phyloP scores from a whole-genome alignment of 306 rosid genomes.

The Cucurbita ficifolia region DNA sequence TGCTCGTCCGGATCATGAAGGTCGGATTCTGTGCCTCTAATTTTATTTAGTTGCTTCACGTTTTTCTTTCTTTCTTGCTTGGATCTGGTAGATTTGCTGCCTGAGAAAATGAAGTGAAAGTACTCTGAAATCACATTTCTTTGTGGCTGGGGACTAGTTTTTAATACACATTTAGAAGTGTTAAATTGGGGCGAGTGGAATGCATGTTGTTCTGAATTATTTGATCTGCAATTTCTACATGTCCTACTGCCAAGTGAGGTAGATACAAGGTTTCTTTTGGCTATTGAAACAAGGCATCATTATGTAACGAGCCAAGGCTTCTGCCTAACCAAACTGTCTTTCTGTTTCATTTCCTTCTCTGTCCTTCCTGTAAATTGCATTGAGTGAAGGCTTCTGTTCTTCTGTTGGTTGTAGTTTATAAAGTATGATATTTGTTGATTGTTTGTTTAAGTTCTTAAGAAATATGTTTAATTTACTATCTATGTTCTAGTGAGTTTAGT shows the following conservation, averaged over 20 bases:
- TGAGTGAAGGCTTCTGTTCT: background rate
- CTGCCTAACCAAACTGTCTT: background rate
- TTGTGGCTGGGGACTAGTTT: no score
- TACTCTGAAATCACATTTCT: no score
- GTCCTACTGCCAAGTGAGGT: no score
- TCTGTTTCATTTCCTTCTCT: background rate
- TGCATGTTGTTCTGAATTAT: no score
- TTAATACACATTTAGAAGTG: no score
- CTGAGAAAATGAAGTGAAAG: no score
- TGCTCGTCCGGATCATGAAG: slow-evolving; percentile 7
- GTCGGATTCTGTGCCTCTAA: slow-evolving; percentile 1
- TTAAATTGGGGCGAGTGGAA: no score
- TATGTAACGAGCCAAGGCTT: no score
- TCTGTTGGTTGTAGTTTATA: background rate
- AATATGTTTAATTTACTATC: background rate
- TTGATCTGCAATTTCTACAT: no score
- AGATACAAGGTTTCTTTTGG: no score
- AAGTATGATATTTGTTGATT: background rate
- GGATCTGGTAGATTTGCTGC: background rate
- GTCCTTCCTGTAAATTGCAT: background rate
- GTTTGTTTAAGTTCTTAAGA: background rate
- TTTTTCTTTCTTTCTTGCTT: background rate
- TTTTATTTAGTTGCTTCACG: background rate
- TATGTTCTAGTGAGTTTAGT: background rate
- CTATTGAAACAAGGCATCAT: no score